Evolutionary conservation across 345 rosid species (phyloP).

Genomic region (Ceriops tagal): DNA sequence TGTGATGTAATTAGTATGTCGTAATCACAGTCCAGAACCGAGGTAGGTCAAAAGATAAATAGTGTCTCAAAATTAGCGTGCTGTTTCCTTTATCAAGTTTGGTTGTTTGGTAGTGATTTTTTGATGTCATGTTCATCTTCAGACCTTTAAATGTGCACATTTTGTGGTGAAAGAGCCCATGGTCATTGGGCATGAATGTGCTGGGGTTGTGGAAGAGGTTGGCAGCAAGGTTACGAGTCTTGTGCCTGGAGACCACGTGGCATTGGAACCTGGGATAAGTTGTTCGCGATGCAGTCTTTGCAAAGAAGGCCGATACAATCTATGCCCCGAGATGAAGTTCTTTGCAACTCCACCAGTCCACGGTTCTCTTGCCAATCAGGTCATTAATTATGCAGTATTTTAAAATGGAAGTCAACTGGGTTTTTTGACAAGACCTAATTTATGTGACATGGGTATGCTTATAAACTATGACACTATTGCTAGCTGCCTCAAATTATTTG

Average conservation of each 20-base stretch:
- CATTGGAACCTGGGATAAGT: constrained; percentile 89
- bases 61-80: background rate
- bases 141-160: constrained; percentile 71
- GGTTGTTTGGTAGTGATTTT: background rate
- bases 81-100: background rate
- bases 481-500: too few species aligned
- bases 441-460: too few species aligned
- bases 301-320: constrained; percentile 79
- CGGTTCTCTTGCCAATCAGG: constrained; percentile 91
- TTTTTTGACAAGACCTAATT: background rate
- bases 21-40: too few species aligned
- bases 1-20: too few species aligned
- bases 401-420: background rate
- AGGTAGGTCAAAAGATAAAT: background rate
- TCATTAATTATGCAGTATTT: constrained; percentile 5
- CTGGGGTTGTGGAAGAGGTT: constrained; percentile 82
- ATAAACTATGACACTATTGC: too few species aligned
- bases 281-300: constrained; percentile 73
- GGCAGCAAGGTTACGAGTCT: constrained; percentile 70
- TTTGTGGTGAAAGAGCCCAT: constrained; percentile 89
- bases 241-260: constrained; percentile 74
- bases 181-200: constrained; percentile 97
- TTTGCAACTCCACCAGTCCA: constrained; percentile 91
- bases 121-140: background rate
- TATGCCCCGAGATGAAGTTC: constrained; percentile 92